Evolutionary conservation across 2,329 filamentous ascomycete species (phyloP), one percentile per base, ranked within the genome.

Genomic region (Fusarium irregulare): DNA sequence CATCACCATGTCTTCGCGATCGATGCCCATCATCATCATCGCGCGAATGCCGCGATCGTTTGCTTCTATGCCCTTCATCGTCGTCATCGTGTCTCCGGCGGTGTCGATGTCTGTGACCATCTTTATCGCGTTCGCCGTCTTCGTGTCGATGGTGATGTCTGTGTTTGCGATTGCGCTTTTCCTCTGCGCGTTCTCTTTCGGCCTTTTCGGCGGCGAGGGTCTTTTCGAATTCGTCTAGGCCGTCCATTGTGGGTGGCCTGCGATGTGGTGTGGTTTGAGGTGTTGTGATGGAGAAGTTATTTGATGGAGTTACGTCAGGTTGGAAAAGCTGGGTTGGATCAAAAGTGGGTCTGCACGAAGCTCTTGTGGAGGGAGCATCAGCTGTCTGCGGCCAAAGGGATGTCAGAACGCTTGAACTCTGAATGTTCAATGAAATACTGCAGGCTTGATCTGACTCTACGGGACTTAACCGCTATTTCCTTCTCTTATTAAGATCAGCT

Each of bases 181-280:
- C 80, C 28, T 84, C 84, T 46, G 78, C 77, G 8, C 80, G 81
- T 45, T 88, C 84, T 57, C 86, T 83, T 48, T 83, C 80, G 1
- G 82, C 82, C 76, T 89, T 91, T 70, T 88, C 89, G 46, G 89
- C 86, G 2, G 90, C 91, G 14, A 97, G 84, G 27, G 89, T 84
- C 77, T 91, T 92, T 79, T 97, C 93, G 64, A 97, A 97, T 61
- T 94, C 92, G 50, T 86, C 86, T 12, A 88, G 80, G n/a, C 85
- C 81, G 68, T 86, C 84, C 85, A 87, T 88, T 9, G 16, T 16
- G n/a, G n/a, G 3, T 30, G 11, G 1, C 21, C 12, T 30, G 2
- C 3, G 11, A 7, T 27, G 9, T 8, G 37, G 25, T 27, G 25
- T 27, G 23, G 25, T 66, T 69, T 56, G 18, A 48, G n/a, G 3